Evolutionary conservation across 176 grass and related monocot genomes (phyloP).

Genomic region (bread wheat (Triticum aestivum)): IWGSC_CS_RefSeq_v2.1 NC_057804.1:76537563-76538062

Average conservation of each 20-base stretch:
- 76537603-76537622: background rate
- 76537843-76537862: slow-evolving; percentile 83
- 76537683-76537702: slow-evolving; percentile 32
- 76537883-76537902: slow-evolving; percentile 81
- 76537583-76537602: background rate
- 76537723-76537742: slow-evolving; percentile 45
- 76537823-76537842: slow-evolving; percentile 99
- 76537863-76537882: slow-evolving; percentile 90
- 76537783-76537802: slow-evolving; percentile 71
- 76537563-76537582: background rate
- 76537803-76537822: slow-evolving; percentile 86
- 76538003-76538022: slow-evolving; percentile 83
- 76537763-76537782: slow-evolving; percentile 47
- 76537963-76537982: slow-evolving; percentile 59
- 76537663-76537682: background rate
- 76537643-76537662: slow-evolving; percentile 19
- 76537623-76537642: background rate
- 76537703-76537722: slow-evolving; percentile 46
- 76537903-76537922: slow-evolving; percentile 71
- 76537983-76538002: slow-evolving; percentile 69
- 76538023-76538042: slow-evolving; percentile 56
- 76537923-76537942: slow-evolving; percentile 50
- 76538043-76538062: slow-evolving; percentile 73
- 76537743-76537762: slow-evolving; percentile 21
- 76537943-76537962: slow-evolving; percentile 55